phyloP scores from a whole-genome alignment of 306 rosid species.

The Inga leiocalycina region DNA sequence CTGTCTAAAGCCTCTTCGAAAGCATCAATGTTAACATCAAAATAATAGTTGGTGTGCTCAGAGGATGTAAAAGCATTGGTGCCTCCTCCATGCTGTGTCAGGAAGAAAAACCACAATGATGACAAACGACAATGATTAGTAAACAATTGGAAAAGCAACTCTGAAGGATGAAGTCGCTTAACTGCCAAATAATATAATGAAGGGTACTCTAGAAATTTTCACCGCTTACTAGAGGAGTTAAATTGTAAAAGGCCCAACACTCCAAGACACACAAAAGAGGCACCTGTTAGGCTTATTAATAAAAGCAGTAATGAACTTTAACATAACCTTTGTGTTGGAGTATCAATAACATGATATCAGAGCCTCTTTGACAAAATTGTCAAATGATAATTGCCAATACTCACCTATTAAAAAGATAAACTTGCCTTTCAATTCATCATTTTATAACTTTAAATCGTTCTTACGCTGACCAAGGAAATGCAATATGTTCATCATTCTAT shows the following conservation, averaged over 20 bases:
- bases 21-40: slow-evolving; percentile 80
- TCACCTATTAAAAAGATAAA: neutral
- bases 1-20: slow-evolving; percentile 97
- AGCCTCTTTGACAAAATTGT: neutral
- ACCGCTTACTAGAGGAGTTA: no score
- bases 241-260: neutral
- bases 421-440: neutral
- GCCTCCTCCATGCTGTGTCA: slow-evolving; percentile 78
- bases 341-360: neutral
- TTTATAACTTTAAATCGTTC: neutral
- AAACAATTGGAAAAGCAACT: slow-evolving; percentile 8
- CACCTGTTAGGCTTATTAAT: neutral
- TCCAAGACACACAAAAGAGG: neutral
- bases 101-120: slow-evolving; percentile 20
- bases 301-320: neutral
- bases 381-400: neutral
- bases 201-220: neutral
- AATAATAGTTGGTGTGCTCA: slow-evolving; percentile 74
- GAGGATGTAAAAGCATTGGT: slow-evolving; percentile 80
- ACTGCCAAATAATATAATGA: neutral
- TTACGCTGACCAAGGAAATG: neutral
- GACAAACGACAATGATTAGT: slow-evolving; percentile 29
- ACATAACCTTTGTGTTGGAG: neutral
- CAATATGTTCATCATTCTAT: neutral
- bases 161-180: neutral